These are phyloP conservation scores for Scutellaria minor DNA, from an alignment of 257 asterid genomes.

Conservation along the genomic window DNA sequence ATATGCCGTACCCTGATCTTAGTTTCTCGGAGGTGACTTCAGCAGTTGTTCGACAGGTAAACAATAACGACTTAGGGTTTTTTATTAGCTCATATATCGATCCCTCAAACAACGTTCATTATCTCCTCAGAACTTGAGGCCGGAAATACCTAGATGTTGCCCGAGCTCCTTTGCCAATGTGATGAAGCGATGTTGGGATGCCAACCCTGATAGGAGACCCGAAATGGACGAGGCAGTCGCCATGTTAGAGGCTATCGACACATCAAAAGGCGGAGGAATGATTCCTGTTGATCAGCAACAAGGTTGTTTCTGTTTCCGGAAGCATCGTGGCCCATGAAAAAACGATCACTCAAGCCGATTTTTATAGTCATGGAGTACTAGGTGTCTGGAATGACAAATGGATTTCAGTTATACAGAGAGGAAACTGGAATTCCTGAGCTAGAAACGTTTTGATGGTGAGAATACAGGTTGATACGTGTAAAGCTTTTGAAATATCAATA, in stretches of 20 bases:
- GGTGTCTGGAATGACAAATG: constrained; percentile 36
- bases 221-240: constrained; percentile 80
- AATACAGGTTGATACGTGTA: constrained; percentile 27
- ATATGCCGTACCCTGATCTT: constrained; percentile 80
- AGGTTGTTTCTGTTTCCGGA: constrained; percentile 64
- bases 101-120: neutral
- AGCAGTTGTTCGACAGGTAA: constrained; percentile 82
- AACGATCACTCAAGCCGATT: neutral
- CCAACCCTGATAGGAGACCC: constrained; percentile 71
- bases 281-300: constrained; percentile 70
- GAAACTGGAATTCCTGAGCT: constrained; percentile 37
- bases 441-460: constrained; percentile 30
- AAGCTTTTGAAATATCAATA: constrained; percentile 35
- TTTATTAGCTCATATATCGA: neutral
- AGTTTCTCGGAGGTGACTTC: constrained; percentile 84
- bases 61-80: neutral
- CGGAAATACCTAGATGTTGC: constrained; percentile 81
- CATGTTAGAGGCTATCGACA: constrained; percentile 73
- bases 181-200: constrained; percentile 82
- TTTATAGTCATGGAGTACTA: constrained; percentile 18
- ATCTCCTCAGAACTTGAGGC: constrained; percentile 64
- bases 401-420: constrained; percentile 28
- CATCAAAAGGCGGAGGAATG: constrained; percentile 84
- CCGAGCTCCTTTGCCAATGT: constrained; percentile 70
- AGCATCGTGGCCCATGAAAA: constrained; percentile 65